Evolutionary conservation across 2,329 filamentous ascomycete genomes (phyloP).

Genomic region (Fusarium sp.): DNA sequence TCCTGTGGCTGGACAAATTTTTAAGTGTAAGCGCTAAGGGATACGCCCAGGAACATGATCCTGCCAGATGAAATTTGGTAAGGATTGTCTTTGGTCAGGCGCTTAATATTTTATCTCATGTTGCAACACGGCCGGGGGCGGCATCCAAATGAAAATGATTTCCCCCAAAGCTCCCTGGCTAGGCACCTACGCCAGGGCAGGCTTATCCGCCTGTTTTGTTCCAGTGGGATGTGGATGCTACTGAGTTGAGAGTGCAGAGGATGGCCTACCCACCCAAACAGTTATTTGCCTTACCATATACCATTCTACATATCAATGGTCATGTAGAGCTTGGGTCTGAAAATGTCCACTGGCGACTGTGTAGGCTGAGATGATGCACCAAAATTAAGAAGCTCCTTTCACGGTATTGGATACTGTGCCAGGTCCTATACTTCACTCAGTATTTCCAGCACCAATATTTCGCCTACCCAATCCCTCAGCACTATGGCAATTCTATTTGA

Average conservation of each 20-base stretch:
- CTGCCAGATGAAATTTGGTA: not conserved
- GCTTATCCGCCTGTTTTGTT: not conserved
- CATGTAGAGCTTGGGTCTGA: too few species aligned
- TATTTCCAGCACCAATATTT: too few species aligned
- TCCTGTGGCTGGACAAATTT: not conserved
- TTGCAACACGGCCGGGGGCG: not conserved
- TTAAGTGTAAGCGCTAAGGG: slow-evolving; percentile 1
- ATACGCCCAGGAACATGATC: not conserved
- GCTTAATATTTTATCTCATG: not conserved
- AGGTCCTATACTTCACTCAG: too few species aligned
- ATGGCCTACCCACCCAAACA: not conserved
- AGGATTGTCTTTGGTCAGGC: not conserved
- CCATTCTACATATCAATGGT: too few species aligned
- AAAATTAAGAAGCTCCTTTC: not conserved
- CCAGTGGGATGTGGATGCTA: not conserved
- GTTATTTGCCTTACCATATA: not conserved
- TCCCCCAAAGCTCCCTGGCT: not conserved
- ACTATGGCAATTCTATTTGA: too few species aligned
- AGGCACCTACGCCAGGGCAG: not conserved
- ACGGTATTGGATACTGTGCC: not conserved
- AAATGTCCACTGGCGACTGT: not conserved
- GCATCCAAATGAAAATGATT: not conserved
- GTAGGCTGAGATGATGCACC: not conserved
- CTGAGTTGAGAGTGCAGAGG: not conserved
- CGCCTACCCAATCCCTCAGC: not conserved